Conservation (phyloP, 176 grass and related monocot genomes). For the Musa itinerans region DNA sequence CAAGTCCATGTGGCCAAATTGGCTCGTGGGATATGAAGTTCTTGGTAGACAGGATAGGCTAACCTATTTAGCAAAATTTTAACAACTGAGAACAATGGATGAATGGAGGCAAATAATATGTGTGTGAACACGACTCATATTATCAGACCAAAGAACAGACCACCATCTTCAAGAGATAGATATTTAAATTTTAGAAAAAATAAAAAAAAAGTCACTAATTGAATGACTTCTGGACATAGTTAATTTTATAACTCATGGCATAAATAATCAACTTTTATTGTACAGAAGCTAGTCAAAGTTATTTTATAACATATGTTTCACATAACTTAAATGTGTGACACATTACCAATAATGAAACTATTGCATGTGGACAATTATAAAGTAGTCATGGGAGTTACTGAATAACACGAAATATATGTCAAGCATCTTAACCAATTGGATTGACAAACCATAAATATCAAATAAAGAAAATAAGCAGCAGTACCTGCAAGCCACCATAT, state of each 20-base stretch:
- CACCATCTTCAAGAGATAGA: too few species aligned
- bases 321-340: neutral
- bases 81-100: too few species aligned
- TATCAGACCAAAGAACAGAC: too few species aligned
- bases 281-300: too few species aligned
- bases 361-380: neutral
- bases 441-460: neutral
- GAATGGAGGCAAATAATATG: too few species aligned
- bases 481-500: conserved; percentile 55
- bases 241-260: neutral
- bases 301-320: neutral
- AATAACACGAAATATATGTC: neutral
- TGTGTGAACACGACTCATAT: too few species aligned
- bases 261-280: too few species aligned
- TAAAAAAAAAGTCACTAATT: neutral
- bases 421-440: neutral
- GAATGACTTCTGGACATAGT: neutral
- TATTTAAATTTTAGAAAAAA: neutral
- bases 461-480: neutral
- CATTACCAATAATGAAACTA: neutral
- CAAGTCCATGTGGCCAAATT: too few species aligned
- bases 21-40: too few species aligned
- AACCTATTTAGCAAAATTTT: too few species aligned
- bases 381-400: neutral
- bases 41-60: too few species aligned